Conservation (phyloP, 129 eudicot genomes). For the Glebionis coronaria region DNA sequence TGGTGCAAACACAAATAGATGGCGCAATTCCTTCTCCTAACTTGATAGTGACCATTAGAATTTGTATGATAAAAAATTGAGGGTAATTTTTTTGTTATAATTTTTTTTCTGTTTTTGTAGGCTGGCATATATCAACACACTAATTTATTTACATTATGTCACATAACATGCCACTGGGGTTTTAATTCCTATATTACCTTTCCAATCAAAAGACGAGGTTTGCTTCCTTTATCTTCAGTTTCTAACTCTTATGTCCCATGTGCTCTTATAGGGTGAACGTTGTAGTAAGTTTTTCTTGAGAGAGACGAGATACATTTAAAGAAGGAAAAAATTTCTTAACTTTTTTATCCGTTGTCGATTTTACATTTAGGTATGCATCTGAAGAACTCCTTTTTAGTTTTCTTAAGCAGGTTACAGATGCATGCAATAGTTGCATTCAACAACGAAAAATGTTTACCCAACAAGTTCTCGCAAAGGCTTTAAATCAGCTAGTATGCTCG, state of each 20-base stretch:
- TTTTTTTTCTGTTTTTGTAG: too few species aligned
- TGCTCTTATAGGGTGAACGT: conserved; percentile 10
- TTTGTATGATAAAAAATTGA: conserved; percentile 63
- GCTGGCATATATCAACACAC: conserved; percentile 10
- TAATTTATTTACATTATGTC: conserved; percentile 15
- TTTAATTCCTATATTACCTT: conserved; percentile 70
- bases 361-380: conserved; percentile 14
- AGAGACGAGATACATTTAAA: conserved; percentile 86
- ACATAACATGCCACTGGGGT: conserved; percentile 71
- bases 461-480: too few species aligned
- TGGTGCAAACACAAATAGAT: conserved; percentile 82
- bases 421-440: conserved; percentile 95
- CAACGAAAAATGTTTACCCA: conserved; percentile 86
- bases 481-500: conserved; percentile 82
- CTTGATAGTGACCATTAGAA: conserved; percentile 62
- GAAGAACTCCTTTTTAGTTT: background rate
- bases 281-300: conserved; percentile 46
- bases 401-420: conserved; percentile 82
- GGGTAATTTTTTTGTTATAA: conserved; percentile 48
- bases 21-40: conserved; percentile 80
- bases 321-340: conserved; percentile 50
- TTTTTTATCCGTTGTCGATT: conserved; percentile 4
- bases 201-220: conserved; percentile 87
- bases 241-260: background rate
- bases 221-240: conserved; percentile 8